Evolutionary conservation across 2,329 filamentous ascomycete genomes (phyloP).

Genomic region (Fusarium sp.): DNA sequence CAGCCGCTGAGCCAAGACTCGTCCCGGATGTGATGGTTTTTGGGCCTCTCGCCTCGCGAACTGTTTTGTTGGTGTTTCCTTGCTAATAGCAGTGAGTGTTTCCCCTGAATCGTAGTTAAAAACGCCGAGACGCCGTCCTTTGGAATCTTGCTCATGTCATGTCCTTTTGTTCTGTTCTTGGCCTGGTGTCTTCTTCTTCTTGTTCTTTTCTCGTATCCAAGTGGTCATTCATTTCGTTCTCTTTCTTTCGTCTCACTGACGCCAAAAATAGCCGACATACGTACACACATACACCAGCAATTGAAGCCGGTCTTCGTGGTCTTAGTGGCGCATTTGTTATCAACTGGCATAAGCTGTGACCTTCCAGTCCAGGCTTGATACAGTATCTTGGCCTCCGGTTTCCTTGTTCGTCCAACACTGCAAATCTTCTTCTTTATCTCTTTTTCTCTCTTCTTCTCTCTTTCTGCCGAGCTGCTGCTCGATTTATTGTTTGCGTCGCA

Average conservation of each 20-base stretch:
- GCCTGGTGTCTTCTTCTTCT: slow-evolving; percentile 20
- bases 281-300: slow-evolving; percentile 10
- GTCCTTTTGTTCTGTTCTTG: slow-evolving; percentile 18
- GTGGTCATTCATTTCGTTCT: slow-evolving; percentile 29
- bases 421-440: not conserved
- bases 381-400: slow-evolving; percentile 2
- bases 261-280: slow-evolving; percentile 15
- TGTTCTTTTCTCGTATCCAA: slow-evolving; percentile 19
- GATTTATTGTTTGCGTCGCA: slow-evolving; percentile 3
- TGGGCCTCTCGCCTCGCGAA: not conserved
- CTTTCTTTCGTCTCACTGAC: slow-evolving; percentile 21
- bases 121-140: slow-evolving; percentile 20
- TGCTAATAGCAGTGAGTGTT: slow-evolving; percentile 21
- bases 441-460: not conserved
- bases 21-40: slow-evolving; percentile 18
- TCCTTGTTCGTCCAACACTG: slow-evolving; percentile 6
- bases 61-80: slow-evolving; percentile 21
- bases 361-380: slow-evolving; percentile 10
- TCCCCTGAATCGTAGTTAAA: slow-evolving; percentile 35
- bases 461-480: slow-evolving; percentile 30
- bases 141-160: slow-evolving; percentile 28
- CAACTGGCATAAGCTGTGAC: slow-evolving; percentile 25
- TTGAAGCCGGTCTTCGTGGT: slow-evolving; percentile 40
- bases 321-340: slow-evolving; percentile 29
- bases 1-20: slow-evolving; percentile 33